These are phyloP conservation scores for Neonectria ditissima DNA, from an alignment of 2,329 filamentous ascomycete species.

Conservation along the genomic window DNA sequence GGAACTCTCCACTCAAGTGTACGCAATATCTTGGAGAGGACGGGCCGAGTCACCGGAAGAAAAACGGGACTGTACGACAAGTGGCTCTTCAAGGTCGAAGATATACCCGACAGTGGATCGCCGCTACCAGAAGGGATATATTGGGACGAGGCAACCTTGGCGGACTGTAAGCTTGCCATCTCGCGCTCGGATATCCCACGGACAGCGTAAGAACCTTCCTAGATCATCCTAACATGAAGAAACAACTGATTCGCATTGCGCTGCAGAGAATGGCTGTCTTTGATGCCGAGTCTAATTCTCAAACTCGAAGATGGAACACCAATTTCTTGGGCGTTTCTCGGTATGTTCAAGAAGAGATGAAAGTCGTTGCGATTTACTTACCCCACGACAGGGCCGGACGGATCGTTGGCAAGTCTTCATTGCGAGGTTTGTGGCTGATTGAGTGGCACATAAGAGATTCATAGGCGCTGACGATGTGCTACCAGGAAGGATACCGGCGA, in stretches of 20 bases:
- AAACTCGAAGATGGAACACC: constrained; percentile 59
- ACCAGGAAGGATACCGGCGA: constrained; percentile 66
- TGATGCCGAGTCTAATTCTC: constrained; percentile 61
- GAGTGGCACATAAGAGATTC: neutral
- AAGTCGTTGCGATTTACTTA: constrained; percentile 16
- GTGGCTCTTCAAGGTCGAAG: constrained; percentile 66
- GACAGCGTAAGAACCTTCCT: constrained; percentile 56
- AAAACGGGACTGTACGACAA: constrained; percentile 59
- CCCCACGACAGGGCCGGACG: constrained; percentile 62
- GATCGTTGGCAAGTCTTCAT: constrained; percentile 70
- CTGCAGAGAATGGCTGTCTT: constrained; percentile 55
- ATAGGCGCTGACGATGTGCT: fast-evolving
- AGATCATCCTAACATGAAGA: neutral
- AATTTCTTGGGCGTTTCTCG: constrained; percentile 74
- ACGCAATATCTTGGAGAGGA: constrained; percentile 39
- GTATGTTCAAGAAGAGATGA: constrained; percentile 38
- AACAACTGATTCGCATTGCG: neutral
- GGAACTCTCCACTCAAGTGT: constrained; percentile 51
- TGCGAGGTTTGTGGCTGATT: constrained; percentile 60
- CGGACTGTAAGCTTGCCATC: constrained; percentile 68
- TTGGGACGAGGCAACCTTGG: constrained; percentile 65
- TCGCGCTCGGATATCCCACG: constrained; percentile 68
- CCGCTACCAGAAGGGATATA: constrained; percentile 59
- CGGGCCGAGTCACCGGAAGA: constrained; percentile 44
- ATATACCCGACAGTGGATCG: constrained; percentile 53